Evolutionary conservation across 75 land plant genomes (phyloP).

Genomic region (Cupressus sempervirens): DNA sequence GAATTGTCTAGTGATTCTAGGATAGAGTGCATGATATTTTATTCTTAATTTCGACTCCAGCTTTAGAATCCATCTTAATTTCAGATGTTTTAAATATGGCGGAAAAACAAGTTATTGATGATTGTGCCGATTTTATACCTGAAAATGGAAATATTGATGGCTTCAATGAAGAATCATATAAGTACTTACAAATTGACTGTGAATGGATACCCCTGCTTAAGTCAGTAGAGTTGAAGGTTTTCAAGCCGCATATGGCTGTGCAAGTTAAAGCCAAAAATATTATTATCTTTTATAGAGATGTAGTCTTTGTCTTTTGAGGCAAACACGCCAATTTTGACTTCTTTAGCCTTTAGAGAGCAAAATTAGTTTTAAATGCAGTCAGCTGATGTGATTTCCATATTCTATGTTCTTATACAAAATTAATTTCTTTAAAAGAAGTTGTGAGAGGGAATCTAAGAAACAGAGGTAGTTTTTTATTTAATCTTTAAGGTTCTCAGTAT

Average conservation of each 20-base stretch:
- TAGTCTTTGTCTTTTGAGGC: constrained; percentile 2
- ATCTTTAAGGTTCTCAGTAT: not conserved
- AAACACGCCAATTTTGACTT: not conserved
- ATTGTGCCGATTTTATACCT: not conserved
- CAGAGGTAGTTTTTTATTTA: not conserved
- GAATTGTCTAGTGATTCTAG: not conserved
- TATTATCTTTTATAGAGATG: not conserved
- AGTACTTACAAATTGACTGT: not conserved
- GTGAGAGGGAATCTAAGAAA: not conserved
- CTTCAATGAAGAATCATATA: not conserved
- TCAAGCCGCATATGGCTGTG: not conserved
- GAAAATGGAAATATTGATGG: not conserved
- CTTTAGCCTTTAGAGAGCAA: not conserved
- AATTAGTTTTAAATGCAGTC: not conserved
- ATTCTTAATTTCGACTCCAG: not conserved
- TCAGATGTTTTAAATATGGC: not conserved
- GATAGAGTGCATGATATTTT: not conserved
- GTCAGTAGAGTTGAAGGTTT: not conserved
- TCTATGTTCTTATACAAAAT: not conserved
- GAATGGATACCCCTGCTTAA: not conserved
- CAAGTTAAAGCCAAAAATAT: not conserved
- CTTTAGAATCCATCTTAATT: not conserved
- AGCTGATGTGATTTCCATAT: not conserved
- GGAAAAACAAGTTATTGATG: not conserved
- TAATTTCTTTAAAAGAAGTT: not conserved